phyloP scores from a whole-genome alignment of 2,329 filamentous ascomycete genomes.

The Karstenula rhodostoma region DNA sequence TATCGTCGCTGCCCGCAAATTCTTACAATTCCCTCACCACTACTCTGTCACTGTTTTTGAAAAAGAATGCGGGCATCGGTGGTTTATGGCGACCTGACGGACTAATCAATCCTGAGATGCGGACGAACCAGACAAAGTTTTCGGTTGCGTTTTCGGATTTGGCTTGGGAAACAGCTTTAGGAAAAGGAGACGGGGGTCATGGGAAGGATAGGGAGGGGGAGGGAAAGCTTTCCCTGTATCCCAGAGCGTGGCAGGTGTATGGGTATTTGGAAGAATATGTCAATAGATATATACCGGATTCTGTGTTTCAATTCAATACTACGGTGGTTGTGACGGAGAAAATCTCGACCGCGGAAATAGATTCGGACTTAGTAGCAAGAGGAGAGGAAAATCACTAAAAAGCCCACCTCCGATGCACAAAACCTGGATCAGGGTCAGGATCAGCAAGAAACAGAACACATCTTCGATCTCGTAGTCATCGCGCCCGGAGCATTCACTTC shows the following conservation, averaged over 20 bases:
- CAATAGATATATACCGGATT: constrained; percentile 64
- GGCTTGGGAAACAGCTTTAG: constrained; percentile 72
- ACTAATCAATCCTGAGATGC: constrained; percentile 58
- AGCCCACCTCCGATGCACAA: too few relatives aligned
- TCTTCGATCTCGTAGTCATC: too few relatives aligned
- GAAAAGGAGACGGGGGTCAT: too few relatives aligned
- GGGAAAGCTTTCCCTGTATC: constrained; percentile 75
- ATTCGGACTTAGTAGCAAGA: too few relatives aligned
- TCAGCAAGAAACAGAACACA: too few relatives aligned
- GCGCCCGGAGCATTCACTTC: too few relatives aligned
- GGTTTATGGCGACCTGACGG: constrained; percentile 69
- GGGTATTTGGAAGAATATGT: constrained; percentile 71
- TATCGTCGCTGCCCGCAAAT: constrained; percentile 63
- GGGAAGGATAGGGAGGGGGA: too few relatives aligned
- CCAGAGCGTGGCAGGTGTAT: constrained; percentile 76
- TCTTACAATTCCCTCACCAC: constrained; percentile 72
- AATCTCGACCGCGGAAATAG: too few relatives aligned
- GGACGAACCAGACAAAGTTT: constrained; percentile 76
- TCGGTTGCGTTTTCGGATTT: constrained; percentile 69
- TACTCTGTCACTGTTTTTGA: constrained; percentile 79
- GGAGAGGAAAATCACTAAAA: too few relatives aligned
- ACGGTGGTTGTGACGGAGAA: too few relatives aligned
- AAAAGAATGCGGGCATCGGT: constrained; percentile 66
- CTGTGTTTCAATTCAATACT: too few relatives aligned
- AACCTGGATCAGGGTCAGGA: too few relatives aligned